Base-by-base conservation (phyloP, 305 asterid genomes). In the Solanum hybrid region DNA sequence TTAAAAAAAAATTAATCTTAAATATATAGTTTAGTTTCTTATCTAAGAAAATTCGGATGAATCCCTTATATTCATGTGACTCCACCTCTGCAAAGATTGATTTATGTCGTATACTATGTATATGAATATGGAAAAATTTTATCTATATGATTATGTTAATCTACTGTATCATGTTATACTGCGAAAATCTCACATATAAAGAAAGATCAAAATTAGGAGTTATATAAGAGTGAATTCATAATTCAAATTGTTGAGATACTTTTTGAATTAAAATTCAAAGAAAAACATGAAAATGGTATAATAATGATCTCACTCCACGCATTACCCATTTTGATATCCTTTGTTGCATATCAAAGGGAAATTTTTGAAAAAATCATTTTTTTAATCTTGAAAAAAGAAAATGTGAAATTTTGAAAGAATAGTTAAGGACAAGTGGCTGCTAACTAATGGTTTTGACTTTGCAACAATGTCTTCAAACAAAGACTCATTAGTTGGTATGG, bases 401-500 rank as follows among this genome's bases (percentile, higher is more conserved):
- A 26, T 15, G 87, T 82, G 4, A 81, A 80, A 26, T 6, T 27
- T 27, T 45, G 14, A 15, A 17, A 24, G 60, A 40, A 40, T 40
- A 1, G 24, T 7, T 84, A 29, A 5, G 72, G 91, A 93, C 94
- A 94, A 64, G 92, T 93, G 96, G 88, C 94, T n/a, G 9, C 22
- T 75, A 87, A 38, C 78, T 10, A 81, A 92, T 89, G 94, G 92
- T 32, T 95, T 93, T 93, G 98, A 96, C 98, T 88, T 92, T 8
- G 86, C 88, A 36, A 42, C 24, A 92, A 92, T 14, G 91, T 92
- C 92, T 75, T 90, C 42, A 36, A 89, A 90, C 32, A 51, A 79
- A 78, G 87, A 90, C 89, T 91, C 86, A 89, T 90, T 94, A 94
- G 97, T 93, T 90, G 98, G 98, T 93, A 69, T 88, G 95, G 97